Evolutionary conservation across 352 stramenopile species (phyloP).

Genomic region (Phytophthora sansomeana): DNA sequence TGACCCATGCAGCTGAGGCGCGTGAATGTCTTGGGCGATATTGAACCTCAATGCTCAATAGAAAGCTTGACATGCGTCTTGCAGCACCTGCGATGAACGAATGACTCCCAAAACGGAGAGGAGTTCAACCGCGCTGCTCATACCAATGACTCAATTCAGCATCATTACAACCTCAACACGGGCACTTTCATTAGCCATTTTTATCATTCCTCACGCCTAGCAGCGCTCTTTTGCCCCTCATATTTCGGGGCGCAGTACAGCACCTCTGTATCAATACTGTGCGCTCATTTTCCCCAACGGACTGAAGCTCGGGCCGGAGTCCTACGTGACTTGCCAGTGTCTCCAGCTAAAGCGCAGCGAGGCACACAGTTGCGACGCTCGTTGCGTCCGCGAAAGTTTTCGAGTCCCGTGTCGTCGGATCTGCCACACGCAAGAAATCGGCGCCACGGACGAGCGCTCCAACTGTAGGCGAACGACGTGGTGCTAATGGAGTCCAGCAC

Average conservation of each 20-base stretch:
- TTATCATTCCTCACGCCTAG: background rate
- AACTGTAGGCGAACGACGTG: slow-evolving; percentile 33
- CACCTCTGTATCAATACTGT: slow-evolving; percentile 10
- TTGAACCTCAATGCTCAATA: background rate
- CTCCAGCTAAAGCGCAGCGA: no score
- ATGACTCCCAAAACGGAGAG: background rate
- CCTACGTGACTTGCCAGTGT: no score
- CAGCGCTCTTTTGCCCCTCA: slow-evolving; percentile 6
- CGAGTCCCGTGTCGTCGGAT: slow-evolving; percentile 42
- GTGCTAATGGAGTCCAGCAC: slow-evolving; percentile 19
- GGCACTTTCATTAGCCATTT: background rate
- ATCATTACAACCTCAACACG: slow-evolving; percentile 21
- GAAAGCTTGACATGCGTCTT: background rate
- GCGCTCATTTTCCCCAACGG: slow-evolving; percentile 15
- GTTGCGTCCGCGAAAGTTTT: slow-evolving; percentile 38
- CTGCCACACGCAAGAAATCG: no score
- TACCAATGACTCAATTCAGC: background rate
- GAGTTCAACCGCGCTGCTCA: no score
- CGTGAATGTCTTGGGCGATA: slow-evolving; percentile 7
- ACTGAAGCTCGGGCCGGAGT: slow-evolving; percentile 34
- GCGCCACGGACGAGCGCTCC: slow-evolving; percentile 34
- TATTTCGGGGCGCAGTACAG: slow-evolving; percentile 6
- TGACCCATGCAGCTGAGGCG: slow-evolving; percentile 18
- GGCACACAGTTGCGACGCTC: slow-evolving; percentile 38
- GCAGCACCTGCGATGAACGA: slow-evolving; percentile 16